phyloP scores from a whole-genome alignment of 768 basidiomycete genomes.

The Phanerodontia chrysosporium region DNA sequence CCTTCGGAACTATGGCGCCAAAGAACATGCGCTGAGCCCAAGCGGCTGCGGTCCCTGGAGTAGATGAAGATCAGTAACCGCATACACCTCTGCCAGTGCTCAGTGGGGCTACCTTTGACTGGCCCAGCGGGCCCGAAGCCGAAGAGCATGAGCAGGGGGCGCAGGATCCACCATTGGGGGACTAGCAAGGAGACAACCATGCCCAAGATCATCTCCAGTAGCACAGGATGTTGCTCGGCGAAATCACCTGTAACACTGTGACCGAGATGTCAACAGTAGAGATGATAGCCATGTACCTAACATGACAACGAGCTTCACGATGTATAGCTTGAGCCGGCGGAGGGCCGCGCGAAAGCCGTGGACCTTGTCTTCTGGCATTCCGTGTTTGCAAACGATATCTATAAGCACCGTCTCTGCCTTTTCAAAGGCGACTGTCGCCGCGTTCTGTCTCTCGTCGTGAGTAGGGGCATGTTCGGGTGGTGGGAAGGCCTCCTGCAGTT shows the following conservation, averaged over 20 bases:
- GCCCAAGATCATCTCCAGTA: conserved; percentile 22
- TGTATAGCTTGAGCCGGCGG: conserved; percentile 19
- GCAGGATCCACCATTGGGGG: conserved; percentile 29
- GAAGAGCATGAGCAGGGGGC: conserved; percentile 29
- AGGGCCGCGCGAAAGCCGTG: conserved; percentile 19
- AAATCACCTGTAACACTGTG: conserved; percentile 28
- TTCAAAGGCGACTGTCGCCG: conserved; percentile 21
- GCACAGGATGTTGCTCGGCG: conserved; percentile 31
- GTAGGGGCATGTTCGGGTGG: conserved; percentile 27
- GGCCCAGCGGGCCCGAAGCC: conserved; percentile 23
- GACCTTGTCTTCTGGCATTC: conserved; percentile 20
- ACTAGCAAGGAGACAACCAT: conserved; percentile 21
- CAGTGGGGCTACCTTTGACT: neutral
- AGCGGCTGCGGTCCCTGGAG: conserved; percentile 31
- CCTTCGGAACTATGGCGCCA: conserved; percentile 24
- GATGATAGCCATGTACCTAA: neutral
- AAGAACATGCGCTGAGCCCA: conserved; percentile 34
- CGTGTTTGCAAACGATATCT: conserved; percentile 14
- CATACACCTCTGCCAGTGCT: neutral
- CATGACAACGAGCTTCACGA: conserved; percentile 10
- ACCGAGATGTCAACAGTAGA: neutral
- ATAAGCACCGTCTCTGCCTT: conserved; percentile 26
- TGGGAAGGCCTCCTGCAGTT: conserved; percentile 24
- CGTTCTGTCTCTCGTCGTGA: conserved; percentile 23
- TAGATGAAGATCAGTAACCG: too few relatives aligned